Evolutionary conservation across 2,329 filamentous ascomycete species (phyloP).

Genomic region (Beauveria australis): DNA sequence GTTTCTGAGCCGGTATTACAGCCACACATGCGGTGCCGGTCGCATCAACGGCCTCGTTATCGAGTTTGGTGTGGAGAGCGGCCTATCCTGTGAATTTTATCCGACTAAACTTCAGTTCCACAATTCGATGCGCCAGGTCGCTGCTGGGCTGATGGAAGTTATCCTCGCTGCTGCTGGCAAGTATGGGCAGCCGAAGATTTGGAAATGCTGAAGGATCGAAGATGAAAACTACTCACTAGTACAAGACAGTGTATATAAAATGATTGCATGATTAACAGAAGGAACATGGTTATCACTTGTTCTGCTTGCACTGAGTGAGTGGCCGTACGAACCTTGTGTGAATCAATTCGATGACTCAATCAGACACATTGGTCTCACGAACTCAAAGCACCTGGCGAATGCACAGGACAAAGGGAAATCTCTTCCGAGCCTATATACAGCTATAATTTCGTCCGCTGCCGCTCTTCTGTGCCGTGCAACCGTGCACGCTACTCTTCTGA

Average conservation of each 20-base stretch:
- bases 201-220: slow-evolving; percentile 5
- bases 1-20: slow-evolving; percentile 35
- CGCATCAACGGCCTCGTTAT: slow-evolving; percentile 35
- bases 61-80: slow-evolving; percentile 34
- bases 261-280: background rate
- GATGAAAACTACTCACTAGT: background rate
- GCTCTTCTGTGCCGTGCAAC: slow-evolving; percentile 3
- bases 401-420: slow-evolving; percentile 14
- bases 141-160: slow-evolving; percentile 40
- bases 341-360: no score
- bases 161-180: slow-evolving; percentile 22
- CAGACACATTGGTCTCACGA: background rate
- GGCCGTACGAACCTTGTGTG: no score
- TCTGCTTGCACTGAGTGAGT: no score
- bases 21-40: slow-evolving; percentile 22
- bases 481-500: background rate
- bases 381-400: slow-evolving; percentile 17
- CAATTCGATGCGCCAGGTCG: slow-evolving; percentile 35
- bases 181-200: slow-evolving; percentile 14
- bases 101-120: slow-evolving; percentile 34
- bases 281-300: no score
- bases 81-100: slow-evolving; percentile 33
- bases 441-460: slow-evolving; percentile 10
- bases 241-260: background rate
- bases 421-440: slow-evolving; percentile 24